These are phyloP conservation scores for Hippophae gyantsensis DNA, from an alignment of 306 rosid species.

Conservation along the genomic window DNA sequence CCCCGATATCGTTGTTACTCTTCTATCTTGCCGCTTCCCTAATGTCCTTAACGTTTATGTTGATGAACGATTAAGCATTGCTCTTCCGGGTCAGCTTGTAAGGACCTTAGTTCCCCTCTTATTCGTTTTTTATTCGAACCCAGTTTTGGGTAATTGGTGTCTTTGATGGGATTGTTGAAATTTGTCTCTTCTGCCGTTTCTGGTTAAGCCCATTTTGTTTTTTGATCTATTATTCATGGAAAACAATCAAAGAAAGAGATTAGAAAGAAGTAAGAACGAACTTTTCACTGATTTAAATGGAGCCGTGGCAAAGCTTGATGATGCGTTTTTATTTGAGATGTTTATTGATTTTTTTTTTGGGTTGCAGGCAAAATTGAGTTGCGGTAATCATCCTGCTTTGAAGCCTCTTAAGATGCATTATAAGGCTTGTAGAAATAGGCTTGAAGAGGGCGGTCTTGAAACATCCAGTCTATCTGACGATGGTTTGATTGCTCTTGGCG, in stretches of 20 bases:
- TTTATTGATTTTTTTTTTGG: neutral
- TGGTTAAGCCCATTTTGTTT: neutral
- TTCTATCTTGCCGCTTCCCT: slow-evolving; percentile 55
- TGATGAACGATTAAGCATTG: slow-evolving; percentile 62
- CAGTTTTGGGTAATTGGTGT: neutral
- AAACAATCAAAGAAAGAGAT: neutral
- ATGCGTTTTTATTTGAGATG: neutral
- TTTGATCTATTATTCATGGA: neutral
- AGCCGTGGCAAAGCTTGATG: neutral
- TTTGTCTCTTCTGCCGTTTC: neutral
- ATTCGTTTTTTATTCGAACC: neutral
- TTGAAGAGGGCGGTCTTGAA: slow-evolving; percentile 37
- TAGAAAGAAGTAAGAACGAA: neutral
- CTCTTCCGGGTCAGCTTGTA: slow-evolving; percentile 48
- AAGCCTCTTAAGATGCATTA: slow-evolving; percentile 29
- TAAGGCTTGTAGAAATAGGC: slow-evolving; percentile 21
- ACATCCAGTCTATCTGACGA: slow-evolving; percentile 55
- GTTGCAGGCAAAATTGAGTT: slow-evolving; percentile 45
- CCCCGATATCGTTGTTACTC: slow-evolving; percentile 52
- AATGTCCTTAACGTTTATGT: slow-evolving; percentile 53
- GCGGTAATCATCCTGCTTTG: slow-evolving; percentile 9
- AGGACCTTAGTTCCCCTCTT: neutral
- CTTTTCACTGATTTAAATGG: neutral
- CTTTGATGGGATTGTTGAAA: neutral
- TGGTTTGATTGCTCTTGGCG: slow-evolving; percentile 58